phyloP scores from a whole-genome alignment of 2,329 filamentous ascomycete species.

The Apiospora arundinis region DNA sequence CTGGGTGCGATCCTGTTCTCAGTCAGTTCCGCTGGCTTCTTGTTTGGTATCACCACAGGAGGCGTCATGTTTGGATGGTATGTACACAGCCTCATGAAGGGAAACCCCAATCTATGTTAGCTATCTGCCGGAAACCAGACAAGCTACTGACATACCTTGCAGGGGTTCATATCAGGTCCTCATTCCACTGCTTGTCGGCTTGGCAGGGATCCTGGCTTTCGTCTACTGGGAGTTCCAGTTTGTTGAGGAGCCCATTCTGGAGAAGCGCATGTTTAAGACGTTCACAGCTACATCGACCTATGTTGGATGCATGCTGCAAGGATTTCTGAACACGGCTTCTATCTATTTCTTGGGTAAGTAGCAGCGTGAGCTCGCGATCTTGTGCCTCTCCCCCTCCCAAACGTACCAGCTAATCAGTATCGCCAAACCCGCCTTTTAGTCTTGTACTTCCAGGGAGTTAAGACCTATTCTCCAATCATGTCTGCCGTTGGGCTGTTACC shows the following conservation, averaged over 20 bases:
- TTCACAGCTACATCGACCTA: slow-evolving; percentile 30
- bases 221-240: slow-evolving; percentile 58
- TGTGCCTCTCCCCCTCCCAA: background rate
- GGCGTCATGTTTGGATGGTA: slow-evolving; percentile 70
- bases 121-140: background rate
- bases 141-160: background rate
- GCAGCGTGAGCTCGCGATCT: background rate
- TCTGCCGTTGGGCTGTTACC: slow-evolving; percentile 64
- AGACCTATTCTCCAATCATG: slow-evolving; percentile 59
- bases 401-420: background rate
- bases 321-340: slow-evolving; percentile 26
- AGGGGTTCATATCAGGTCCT: slow-evolving; percentile 62
- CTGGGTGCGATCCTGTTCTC: slow-evolving; percentile 67
- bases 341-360: slow-evolving; percentile 40
- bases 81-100: too few species aligned
- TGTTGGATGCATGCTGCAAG: slow-evolving; percentile 29
- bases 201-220: slow-evolving; percentile 57
- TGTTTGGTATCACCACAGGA: slow-evolving; percentile 61
- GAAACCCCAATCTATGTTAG: background rate
- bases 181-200: slow-evolving; percentile 64
- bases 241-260: slow-evolving; percentile 51
- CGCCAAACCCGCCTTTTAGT: slow-evolving; percentile 34
- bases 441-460: slow-evolving; percentile 58
- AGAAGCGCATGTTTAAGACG: slow-evolving; percentile 29
- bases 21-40: slow-evolving; percentile 34